These are phyloP conservation scores for Coffea eugenioides DNA, from an alignment of 257 asterid species.

Conservation along the genomic window DNA sequence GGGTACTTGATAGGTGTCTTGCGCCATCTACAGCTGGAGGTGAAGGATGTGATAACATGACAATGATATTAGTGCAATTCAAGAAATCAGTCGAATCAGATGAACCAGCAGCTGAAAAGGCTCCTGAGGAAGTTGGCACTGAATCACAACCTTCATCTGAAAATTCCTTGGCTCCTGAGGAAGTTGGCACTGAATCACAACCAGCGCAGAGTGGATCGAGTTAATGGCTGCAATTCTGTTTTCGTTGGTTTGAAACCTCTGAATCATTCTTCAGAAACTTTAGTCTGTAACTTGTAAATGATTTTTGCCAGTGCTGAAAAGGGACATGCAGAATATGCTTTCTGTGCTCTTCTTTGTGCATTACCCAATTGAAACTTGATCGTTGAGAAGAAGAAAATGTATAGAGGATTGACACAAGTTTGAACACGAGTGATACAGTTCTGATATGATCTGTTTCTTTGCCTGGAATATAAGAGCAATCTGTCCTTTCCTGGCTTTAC, in stretches of 20 bases:
- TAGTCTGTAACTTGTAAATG: constrained; percentile 13
- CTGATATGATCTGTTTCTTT: not conserved
- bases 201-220: constrained; percentile 19
- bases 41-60: constrained; percentile 96
- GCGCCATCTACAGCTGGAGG: constrained; percentile 91
- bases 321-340: not conserved
- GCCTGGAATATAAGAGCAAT: not conserved
- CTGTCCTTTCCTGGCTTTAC: too few species aligned
- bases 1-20: constrained; percentile 71
- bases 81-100: constrained; percentile 41
- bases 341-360: constrained; percentile 6
- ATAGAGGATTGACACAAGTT: constrained; percentile 4
- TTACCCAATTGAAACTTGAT: not conserved
- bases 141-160: constrained; percentile 20
- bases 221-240: constrained; percentile 3
- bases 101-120: constrained; percentile 25
- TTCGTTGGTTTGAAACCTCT: not conserved
- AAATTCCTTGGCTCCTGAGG: constrained; percentile 31
- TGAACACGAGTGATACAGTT: not conserved
- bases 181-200: constrained; percentile 19
- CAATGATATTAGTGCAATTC: constrained; percentile 85
- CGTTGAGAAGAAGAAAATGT: constrained; percentile 2
- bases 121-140: constrained; percentile 23
- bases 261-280: constrained; percentile 1
- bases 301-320: constrained; percentile 19